phyloP scores from a whole-genome alignment of 257 asterid species.

The Pogostemon cablin region DNA sequence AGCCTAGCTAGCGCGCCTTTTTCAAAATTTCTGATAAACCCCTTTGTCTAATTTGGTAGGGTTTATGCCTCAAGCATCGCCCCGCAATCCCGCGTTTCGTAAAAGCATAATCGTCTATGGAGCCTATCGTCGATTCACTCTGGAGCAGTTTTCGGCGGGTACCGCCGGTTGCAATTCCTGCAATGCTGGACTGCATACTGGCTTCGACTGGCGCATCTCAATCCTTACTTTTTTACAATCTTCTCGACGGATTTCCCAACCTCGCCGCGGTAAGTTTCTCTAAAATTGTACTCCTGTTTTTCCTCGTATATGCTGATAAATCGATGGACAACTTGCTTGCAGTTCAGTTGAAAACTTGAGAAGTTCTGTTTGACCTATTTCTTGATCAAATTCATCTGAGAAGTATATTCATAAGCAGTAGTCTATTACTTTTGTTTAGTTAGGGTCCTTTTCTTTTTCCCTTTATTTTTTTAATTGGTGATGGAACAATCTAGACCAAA shows the following conservation, averaged over 20 bases:
- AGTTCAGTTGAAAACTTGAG: not conserved
- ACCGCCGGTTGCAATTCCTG: constrained; percentile 74
- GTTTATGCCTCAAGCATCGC: constrained; percentile 11
- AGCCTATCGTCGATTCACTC: constrained; percentile 53
- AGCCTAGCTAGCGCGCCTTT: too few relatives aligned
- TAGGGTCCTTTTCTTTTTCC: not conserved
- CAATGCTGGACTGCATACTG: constrained; percentile 75
- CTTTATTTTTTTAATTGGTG: constrained; percentile 12
- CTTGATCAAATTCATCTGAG: not conserved
- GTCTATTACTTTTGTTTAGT: not conserved
- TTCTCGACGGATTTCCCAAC: constrained; percentile 57
- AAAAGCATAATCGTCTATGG: constrained; percentile 38
- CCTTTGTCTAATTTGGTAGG: constrained; percentile 6
- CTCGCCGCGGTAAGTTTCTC: constrained; percentile 52
- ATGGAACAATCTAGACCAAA: constrained; percentile 4
- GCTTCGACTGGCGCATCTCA: constrained; percentile 65
- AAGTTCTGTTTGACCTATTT: constrained; percentile 7
- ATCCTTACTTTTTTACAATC: constrained; percentile 53
- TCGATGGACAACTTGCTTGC: not conserved
- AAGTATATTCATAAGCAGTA: not conserved
- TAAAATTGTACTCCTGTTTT: not conserved
- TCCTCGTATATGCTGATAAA: not conserved
- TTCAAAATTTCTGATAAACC: not conserved
- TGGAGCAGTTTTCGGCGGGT: constrained; percentile 69
- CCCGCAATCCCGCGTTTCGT: not conserved